Percentiles rank a stretch among this genome's conserved stretches.
Evolutionary conservation across 495 filamentous ascomycete genomes (phyloP).

Genomic region (Podospora sp.): DNA sequence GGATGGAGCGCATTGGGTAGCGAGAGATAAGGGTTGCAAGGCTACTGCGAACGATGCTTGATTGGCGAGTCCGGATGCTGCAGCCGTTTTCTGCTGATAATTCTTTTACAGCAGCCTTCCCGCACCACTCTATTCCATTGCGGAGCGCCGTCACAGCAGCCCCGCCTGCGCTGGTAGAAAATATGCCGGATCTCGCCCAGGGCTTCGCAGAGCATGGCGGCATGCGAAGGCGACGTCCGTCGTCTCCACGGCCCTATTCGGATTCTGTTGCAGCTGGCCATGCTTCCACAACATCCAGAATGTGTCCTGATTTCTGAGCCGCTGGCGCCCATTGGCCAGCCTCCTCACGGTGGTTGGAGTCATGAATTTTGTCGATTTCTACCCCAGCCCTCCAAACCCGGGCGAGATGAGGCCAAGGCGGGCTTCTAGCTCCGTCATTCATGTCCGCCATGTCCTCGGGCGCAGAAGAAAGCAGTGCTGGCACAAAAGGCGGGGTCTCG

Average conservation of each 20-base stretch:
- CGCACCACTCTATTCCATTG: conserved; percentile 17
- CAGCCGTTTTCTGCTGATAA: conserved; percentile 44
- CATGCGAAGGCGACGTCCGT: conserved; percentile 9
- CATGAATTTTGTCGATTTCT: background rate
- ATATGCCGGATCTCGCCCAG: conserved; percentile 4
- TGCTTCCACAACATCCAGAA: conserved; percentile 15
- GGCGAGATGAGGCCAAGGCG: conserved; percentile 10
- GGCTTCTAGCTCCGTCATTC: background rate
- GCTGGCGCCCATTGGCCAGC: conserved; percentile 24
- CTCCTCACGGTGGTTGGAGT: conserved; percentile 7
- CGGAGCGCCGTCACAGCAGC: background rate
- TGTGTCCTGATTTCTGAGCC: conserved; percentile 1
- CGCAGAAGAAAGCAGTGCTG: background rate
- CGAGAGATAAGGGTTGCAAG: conserved; percentile 40
- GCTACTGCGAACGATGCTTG: conserved; percentile 24
- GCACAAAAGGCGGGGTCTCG: background rate
- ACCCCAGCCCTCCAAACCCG: conserved; percentile 13
- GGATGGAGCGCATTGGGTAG: conserved; percentile 13
- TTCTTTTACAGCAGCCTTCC: conserved; percentile 48
- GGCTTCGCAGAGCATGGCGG: background rate
- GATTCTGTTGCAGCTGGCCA: conserved; percentile 28
- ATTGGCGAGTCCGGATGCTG: conserved; percentile 38
- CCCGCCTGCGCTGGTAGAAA: background rate
- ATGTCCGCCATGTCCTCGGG: background rate
- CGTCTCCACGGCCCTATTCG: conserved; percentile 26